Conservation (phyloP, 2,329 filamentous ascomycete species). For the Aspergillus brunneoviolaceus region DNA sequence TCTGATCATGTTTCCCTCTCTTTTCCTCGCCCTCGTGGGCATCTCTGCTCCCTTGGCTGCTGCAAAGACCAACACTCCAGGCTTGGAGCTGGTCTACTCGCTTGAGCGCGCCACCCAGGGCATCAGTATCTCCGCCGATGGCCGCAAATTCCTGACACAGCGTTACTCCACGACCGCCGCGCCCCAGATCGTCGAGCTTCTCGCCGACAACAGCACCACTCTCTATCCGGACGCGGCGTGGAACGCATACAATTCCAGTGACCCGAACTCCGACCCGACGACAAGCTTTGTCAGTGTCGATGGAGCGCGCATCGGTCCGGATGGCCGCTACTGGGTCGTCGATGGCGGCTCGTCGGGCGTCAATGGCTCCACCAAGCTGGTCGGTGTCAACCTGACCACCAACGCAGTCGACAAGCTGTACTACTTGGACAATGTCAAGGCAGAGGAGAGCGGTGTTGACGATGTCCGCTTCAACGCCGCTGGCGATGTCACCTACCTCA, state of each 20-base stretch:
- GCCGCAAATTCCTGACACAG: background rate
- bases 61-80: background rate
- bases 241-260: slow-evolving; percentile 1
- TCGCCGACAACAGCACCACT: background rate
- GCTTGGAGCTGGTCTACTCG: background rate
- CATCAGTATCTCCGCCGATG: background rate
- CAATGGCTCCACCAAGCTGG: slow-evolving; percentile 4
- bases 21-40: background rate
- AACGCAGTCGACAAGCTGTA: slow-evolving; percentile 4
- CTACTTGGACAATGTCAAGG: background rate
- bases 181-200: background rate
- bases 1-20: background rate
- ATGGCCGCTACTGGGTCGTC: slow-evolving; percentile 1
- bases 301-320: background rate
- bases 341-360: background rate
- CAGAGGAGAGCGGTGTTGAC: background rate
- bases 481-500: background rate
- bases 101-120: slow-evolving; percentile 2
- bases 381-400: slow-evolving; percentile 2
- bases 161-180: background rate
- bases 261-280: background rate
- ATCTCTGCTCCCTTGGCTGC: background rate
- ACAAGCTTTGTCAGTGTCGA: slow-evolving; percentile 1
- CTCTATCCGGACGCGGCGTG: background rate
- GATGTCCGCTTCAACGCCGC: slow-evolving; percentile 4